Conservation (phyloP, 805 yeast genomes). For the Spathaspora hagerdaliae region DNA sequence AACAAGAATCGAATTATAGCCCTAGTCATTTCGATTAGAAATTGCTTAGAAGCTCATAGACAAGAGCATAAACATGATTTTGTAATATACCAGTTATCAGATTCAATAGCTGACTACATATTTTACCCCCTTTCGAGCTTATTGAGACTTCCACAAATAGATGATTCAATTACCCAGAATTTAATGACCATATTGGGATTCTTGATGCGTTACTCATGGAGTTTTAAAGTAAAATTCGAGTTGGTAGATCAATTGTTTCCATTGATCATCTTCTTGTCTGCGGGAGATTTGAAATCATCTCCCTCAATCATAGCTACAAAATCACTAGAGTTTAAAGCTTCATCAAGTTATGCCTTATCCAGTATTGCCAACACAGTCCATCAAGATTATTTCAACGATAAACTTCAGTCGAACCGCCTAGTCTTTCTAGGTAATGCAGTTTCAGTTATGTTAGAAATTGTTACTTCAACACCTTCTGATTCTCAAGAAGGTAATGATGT, state of each 20-base stretch:
- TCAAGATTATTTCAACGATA: conserved; percentile 4
- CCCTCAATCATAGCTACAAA: conserved; percentile 1
- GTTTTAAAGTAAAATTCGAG: conserved; percentile 14
- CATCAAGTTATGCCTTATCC: conserved; percentile 12
- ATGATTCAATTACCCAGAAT: conserved; percentile 15
- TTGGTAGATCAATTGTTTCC: conserved; percentile 35
- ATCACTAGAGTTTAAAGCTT: conserved; percentile 12
- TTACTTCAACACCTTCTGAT: conserved; percentile 2
- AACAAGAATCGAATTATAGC: conserved; percentile 1
- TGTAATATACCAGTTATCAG: conserved; percentile 19
- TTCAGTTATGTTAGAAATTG: conserved; percentile 3
- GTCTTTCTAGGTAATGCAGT: conserved; percentile 6
- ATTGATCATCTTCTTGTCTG: conserved; percentile 21
- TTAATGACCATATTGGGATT: conserved; percentile 26
- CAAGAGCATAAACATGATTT: background rate
- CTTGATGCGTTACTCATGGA: conserved; percentile 28
- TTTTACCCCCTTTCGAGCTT: conserved; percentile 36
- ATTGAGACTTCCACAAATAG: conserved; percentile 23
- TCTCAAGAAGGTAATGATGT: conserved; percentile 1
- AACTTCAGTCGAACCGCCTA: conserved; percentile 5
- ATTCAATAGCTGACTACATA: conserved; percentile 37
- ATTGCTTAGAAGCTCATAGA: conserved; percentile 1
- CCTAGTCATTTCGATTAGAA: conserved; percentile 3
- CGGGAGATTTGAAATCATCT: background rate
- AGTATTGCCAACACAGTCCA: conserved; percentile 7